Evolutionary conservation across 768 basidiomycete species (phyloP).

Genomic region (Trametes coccinea): DNA sequence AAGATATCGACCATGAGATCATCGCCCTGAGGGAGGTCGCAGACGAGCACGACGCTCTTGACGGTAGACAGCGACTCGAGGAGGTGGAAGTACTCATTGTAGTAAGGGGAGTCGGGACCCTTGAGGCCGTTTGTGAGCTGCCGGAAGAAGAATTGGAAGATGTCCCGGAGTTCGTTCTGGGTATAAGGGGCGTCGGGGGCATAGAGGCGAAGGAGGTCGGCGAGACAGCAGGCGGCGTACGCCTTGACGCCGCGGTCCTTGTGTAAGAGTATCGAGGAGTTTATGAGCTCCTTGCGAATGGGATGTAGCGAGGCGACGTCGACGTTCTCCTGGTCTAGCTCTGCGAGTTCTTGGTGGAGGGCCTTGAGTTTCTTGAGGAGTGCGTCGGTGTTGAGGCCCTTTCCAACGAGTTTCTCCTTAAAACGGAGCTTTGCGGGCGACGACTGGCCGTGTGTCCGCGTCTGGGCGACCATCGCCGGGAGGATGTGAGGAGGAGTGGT

Average conservation of each 20-base stretch:
- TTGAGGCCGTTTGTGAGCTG: constrained; percentile 79
- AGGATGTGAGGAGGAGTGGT: background rate
- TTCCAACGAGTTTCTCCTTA: constrained; percentile 77
- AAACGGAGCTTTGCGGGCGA: constrained; percentile 69
- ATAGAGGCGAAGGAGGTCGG: constrained; percentile 89
- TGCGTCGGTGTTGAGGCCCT: constrained; percentile 76
- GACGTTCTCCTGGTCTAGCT: constrained; percentile 84
- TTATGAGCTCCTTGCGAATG: constrained; percentile 79
- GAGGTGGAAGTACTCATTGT: constrained; percentile 92
- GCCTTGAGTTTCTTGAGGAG: constrained; percentile 84
- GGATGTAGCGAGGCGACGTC: constrained; percentile 70
- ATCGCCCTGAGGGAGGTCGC: constrained; percentile 86
- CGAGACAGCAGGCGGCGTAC: constrained; percentile 90
- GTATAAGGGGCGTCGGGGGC: constrained; percentile 98
- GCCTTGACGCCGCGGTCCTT: constrained; percentile 97
- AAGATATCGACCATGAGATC: constrained; percentile 84
- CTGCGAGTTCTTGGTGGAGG: constrained; percentile 74
- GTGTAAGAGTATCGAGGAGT: constrained; percentile 80
- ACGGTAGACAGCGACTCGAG: constrained; percentile 91
- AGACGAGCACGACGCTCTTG: constrained; percentile 91
- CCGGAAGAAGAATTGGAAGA: constrained; percentile 94
- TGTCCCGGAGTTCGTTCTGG: constrained; percentile 84
- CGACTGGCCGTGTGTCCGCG: constrained; percentile 55
- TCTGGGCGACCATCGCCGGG: constrained; percentile 69
- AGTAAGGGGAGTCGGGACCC: constrained; percentile 78